Evolutionary conservation across 768 basidiomycete genomes (phyloP).

Genomic region (Tricholoma sp.): DNA sequence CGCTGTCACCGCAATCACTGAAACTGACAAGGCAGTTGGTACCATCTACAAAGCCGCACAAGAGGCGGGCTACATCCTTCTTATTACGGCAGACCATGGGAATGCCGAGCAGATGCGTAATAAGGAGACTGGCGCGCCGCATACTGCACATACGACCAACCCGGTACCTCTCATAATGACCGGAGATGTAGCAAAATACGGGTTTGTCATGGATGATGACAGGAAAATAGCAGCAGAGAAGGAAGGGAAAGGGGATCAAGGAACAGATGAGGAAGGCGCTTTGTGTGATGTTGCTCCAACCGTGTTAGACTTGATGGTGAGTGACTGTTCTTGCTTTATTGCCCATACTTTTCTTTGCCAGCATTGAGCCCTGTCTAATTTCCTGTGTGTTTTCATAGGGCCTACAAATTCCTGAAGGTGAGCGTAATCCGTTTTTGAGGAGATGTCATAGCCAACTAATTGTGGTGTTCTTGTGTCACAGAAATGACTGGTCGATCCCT

Average conservation of each 20-base stretch:
- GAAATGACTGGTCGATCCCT: slow-evolving; percentile 62
- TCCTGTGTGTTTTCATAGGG: slow-evolving; percentile 30
- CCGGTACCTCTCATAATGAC: slow-evolving; percentile 88
- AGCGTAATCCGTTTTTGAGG: slow-evolving; percentile 13
- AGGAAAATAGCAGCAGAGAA: slow-evolving; percentile 34
- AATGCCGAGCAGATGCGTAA: slow-evolving; percentile 96
- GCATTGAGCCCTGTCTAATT: background rate
- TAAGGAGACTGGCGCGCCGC: slow-evolving; percentile 75
- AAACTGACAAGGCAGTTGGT: slow-evolving; percentile 88
- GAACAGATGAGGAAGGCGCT: slow-evolving; percentile 53
- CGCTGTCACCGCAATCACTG: slow-evolving; percentile 79
- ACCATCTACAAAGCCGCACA: slow-evolving; percentile 83
- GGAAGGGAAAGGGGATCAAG: slow-evolving; percentile 30
- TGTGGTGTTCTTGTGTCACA: slow-evolving; percentile 10
- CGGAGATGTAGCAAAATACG: slow-evolving; percentile 51
- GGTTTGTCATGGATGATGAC: slow-evolving; percentile 46
- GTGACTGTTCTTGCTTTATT: slow-evolving; percentile 2
- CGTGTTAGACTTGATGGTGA: slow-evolving; percentile 66
- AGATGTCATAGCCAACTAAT: slow-evolving; percentile 6
- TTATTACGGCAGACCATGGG: slow-evolving; percentile 91
- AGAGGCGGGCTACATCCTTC: slow-evolving; percentile 78
- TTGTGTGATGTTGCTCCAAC: slow-evolving; percentile 92
- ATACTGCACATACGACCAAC: slow-evolving; percentile 91
- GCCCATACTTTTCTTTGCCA: background rate
- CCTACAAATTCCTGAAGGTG: slow-evolving; percentile 64